phyloP scores from a whole-genome alignment of 2,329 filamentous ascomycete genomes.

The Neonectria punicea region DNA sequence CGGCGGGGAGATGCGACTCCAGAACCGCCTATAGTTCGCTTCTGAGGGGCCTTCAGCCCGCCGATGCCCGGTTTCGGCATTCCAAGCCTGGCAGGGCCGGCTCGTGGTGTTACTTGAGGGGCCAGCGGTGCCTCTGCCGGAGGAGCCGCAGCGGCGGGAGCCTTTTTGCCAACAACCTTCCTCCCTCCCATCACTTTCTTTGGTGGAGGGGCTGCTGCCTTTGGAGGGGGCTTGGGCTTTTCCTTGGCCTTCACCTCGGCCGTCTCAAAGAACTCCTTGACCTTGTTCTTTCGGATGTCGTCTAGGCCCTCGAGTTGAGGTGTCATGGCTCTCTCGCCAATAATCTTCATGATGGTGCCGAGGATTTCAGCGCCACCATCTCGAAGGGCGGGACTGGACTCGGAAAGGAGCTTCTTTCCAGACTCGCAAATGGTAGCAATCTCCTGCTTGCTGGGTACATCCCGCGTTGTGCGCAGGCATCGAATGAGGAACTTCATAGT shows the following conservation, averaged over 20 bases:
- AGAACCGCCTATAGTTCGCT: conserved; percentile 62
- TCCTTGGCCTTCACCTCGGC: conserved; percentile 61
- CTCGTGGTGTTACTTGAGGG: conserved; percentile 67
- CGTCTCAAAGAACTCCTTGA: conserved; percentile 89
- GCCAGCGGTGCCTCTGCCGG: conserved; percentile 65
- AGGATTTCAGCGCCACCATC: conserved; percentile 92
- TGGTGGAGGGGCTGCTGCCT: conserved; percentile 60
- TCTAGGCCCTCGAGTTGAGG: conserved; percentile 91
- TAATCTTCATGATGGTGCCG: conserved; percentile 97
- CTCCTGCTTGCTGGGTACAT: conserved; percentile 86
- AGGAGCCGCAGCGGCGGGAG: conserved; percentile 54
- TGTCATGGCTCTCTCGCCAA: conserved; percentile 95
- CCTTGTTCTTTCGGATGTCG: conserved; percentile 93
- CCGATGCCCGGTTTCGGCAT: conserved; percentile 60
- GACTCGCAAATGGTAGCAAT: conserved; percentile 87
- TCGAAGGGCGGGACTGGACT: conserved; percentile 86
- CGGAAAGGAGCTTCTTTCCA: conserved; percentile 88
- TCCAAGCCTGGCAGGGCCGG: conserved; percentile 59
- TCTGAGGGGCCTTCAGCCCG: conserved; percentile 70
- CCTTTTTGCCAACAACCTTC: conserved; percentile 57
- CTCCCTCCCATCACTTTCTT: conserved; percentile 60
- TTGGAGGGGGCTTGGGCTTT: conserved; percentile 76
- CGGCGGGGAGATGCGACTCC: conserved; percentile 65
- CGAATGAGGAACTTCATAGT: conserved; percentile 94
- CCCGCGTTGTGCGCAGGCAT: conserved; percentile 82